Evolutionary conservation across 192 early-diverging fungal genomes (phyloP).

Genomic region (Globomyces pollinis-pini): DNA sequence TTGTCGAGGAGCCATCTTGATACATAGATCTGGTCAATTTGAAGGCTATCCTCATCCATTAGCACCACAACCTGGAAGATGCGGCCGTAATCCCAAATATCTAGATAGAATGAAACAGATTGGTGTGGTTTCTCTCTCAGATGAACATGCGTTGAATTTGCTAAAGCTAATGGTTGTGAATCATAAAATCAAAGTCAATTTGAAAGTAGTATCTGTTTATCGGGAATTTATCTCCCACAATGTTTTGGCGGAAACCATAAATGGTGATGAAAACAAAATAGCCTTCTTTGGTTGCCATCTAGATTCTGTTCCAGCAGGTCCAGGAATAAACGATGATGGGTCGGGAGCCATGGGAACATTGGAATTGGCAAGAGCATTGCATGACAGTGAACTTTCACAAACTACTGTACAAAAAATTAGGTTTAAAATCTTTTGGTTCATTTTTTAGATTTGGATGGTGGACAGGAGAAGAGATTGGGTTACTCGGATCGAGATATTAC

Average conservation of each 20-base stretch:
- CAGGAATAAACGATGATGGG: conserved; percentile 44
- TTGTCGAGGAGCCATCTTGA: conserved; percentile 19
- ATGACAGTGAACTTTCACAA: conserved; percentile 20
- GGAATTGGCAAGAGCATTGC: conserved; percentile 23
- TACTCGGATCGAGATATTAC: conserved; percentile 32
- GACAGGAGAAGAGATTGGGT: conserved; percentile 33
- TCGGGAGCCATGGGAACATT: conserved; percentile 35
- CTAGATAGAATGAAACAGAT: conserved; percentile 2
- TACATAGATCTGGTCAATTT: background rate
- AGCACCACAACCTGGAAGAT: conserved; percentile 12
- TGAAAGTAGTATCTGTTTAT: conserved; percentile 7
- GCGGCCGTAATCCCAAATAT: background rate
- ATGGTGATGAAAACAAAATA: conserved; percentile 22
- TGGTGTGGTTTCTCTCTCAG: conserved; percentile 8
- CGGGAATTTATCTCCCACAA: conserved; percentile 19
- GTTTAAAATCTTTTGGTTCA: conserved; percentile 1
- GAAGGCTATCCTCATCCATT: conserved; percentile 8
- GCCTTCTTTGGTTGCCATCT: conserved; percentile 32
- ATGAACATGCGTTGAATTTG: conserved; percentile 11
- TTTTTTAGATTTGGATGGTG: conserved; percentile 29
- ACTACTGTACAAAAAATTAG: conserved; percentile 20
- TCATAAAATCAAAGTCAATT: conserved; percentile 5
- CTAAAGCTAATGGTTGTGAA: conserved; percentile 11
- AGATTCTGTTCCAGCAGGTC: conserved; percentile 34
- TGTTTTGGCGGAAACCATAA: conserved; percentile 23